Evolutionary conservation across 2,329 filamentous ascomycete species (phyloP).

Genomic region (Bimuria novae-zelandiae): DNA sequence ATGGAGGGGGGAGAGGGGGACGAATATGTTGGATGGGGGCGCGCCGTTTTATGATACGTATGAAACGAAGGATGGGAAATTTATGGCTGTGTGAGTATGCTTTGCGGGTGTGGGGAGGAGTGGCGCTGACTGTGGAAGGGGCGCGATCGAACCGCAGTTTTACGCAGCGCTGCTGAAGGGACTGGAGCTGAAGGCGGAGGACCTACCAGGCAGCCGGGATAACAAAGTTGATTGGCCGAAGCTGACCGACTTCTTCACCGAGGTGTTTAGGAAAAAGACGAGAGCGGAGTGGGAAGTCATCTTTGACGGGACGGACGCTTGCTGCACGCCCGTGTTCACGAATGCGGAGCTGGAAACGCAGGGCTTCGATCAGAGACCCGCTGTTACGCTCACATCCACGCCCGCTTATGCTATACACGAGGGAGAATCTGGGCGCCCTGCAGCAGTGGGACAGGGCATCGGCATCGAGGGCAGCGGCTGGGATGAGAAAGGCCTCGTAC

Average conservation of each 20-base stretch:
- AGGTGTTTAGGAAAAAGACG: constrained; percentile 70
- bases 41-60: constrained; percentile 91
- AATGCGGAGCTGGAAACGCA: constrained; percentile 71
- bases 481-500: constrained; percentile 59
- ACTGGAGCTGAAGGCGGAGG: constrained; percentile 59
- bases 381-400: constrained; percentile 70
- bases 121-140: constrained; percentile 45
- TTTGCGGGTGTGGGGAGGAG: not conserved
- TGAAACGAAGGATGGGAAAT: constrained; percentile 76
- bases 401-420: constrained; percentile 68
- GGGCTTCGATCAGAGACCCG: constrained; percentile 71
- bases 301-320: constrained; percentile 91
- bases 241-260: constrained; percentile 64
- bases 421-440: constrained; percentile 46
- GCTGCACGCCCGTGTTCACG: constrained; percentile 83
- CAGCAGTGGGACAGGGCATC: constrained; percentile 63
- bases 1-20: constrained; percentile 69
- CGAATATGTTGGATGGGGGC: constrained; percentile 81
- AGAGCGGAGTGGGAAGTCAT: constrained; percentile 80
- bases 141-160: constrained; percentile 87
- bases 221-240: constrained; percentile 70
- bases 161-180: constrained; percentile 71
- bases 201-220: constrained; percentile 56
- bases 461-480: constrained; percentile 73
- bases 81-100: constrained; percentile 70